These are phyloP conservation scores for Apiospora arundinis DNA, from an alignment of 2,329 filamentous ascomycete species.

Conservation along the genomic window DNA sequence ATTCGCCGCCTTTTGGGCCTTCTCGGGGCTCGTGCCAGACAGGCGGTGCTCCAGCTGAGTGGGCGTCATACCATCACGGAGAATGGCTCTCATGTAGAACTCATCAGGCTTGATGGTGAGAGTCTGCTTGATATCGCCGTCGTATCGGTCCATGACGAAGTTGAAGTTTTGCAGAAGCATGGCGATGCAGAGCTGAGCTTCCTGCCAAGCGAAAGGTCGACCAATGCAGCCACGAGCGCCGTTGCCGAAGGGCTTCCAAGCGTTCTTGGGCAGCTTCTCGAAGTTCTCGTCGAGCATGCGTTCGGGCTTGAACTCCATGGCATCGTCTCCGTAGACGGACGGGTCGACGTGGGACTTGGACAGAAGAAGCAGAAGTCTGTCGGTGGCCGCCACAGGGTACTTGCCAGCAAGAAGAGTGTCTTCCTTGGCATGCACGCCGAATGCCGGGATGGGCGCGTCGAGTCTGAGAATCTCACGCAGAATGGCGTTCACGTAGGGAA, in stretches of 20 bases:
- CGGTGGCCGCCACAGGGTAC: constrained; percentile 55
- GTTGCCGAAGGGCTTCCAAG: constrained; percentile 61
- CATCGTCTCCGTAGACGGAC: constrained; percentile 61
- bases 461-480: constrained; percentile 62
- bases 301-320: constrained; percentile 64
- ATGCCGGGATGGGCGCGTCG: constrained; percentile 55
- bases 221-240: constrained; percentile 60
- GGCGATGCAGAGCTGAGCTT: constrained; percentile 53
- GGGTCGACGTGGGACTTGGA: constrained; percentile 60
- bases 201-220: constrained; percentile 60
- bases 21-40: constrained; percentile 29
- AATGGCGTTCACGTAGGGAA: constrained; percentile 58
- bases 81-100: constrained; percentile 57
- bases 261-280: constrained; percentile 44
- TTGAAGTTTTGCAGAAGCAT: constrained; percentile 76
- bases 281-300: constrained; percentile 64
- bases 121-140: constrained; percentile 46
- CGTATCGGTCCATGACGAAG: constrained; percentile 66
- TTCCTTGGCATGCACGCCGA: constrained; percentile 49
- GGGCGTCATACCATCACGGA: constrained; percentile 52
- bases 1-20: background rate
- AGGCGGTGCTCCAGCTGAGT: constrained; percentile 55
- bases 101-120: constrained; percentile 26
- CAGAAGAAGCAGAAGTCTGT: constrained; percentile 53
- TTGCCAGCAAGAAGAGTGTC: constrained; percentile 58